These are phyloP conservation scores for Rhododendron molle DNA, from an alignment of 148 eudicot genomes.

Conservation along the genomic window DNA sequence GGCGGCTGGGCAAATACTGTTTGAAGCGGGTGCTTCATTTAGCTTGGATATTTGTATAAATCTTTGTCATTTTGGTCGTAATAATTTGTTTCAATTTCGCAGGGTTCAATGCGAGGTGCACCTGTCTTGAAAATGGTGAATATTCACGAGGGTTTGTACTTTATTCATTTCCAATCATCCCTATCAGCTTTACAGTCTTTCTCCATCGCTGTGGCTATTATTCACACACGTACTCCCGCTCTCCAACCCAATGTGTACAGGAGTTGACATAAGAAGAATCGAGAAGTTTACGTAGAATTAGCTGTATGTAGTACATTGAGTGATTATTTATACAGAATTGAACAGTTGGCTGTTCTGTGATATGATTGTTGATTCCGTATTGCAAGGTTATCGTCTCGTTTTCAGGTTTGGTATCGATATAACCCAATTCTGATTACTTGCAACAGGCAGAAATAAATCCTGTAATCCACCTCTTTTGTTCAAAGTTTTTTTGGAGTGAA, in stretches of 20 bases:
- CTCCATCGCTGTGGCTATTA: conserved; percentile 61
- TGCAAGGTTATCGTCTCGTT: background rate
- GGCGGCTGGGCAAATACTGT: background rate
- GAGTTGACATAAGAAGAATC: conserved; percentile 22
- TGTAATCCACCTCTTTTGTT: background rate
- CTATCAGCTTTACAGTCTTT: conserved; percentile 70
- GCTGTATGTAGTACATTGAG: background rate
- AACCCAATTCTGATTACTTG: background rate
- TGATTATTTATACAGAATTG: background rate
- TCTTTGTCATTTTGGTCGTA: background rate
- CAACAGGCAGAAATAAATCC: background rate
- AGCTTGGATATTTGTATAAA: background rate
- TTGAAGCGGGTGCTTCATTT: background rate
- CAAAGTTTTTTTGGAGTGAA: background rate
- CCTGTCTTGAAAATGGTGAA: conserved; percentile 58
- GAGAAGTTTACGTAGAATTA: conserved; percentile 11
- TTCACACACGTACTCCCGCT: conserved; percentile 50
- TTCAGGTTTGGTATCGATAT: background rate
- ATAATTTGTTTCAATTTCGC: conserved; percentile 11
- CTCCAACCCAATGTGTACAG: conserved; percentile 50
- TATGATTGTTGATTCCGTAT: background rate
- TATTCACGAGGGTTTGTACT: conserved; percentile 54
- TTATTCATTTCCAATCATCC: conserved; percentile 48
- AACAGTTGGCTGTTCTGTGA: background rate
- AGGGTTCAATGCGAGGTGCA: conserved; percentile 48